Conservation (phyloP, 2,329 filamentous ascomycete genomes). For the Falciphora oryzae region DNA sequence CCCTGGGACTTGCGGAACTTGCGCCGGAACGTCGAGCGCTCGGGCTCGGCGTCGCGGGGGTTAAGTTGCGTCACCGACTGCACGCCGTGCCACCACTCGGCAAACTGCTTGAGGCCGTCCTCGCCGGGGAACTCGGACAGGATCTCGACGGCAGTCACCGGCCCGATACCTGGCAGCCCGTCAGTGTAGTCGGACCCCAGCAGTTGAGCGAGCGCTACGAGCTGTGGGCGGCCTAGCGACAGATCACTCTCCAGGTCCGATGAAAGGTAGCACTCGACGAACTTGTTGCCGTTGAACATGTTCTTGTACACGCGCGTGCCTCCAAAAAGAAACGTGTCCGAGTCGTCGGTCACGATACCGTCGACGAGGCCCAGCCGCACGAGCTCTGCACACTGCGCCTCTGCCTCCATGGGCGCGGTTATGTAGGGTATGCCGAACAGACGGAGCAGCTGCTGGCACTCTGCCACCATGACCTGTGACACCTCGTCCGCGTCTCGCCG, state of each 20-base stretch:
- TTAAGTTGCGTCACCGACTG: slow-evolving; percentile 46
- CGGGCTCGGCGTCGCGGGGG: slow-evolving; percentile 54
- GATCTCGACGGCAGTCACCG: slow-evolving; percentile 91
- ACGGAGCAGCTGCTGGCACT: slow-evolving; percentile 84
- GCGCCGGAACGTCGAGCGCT: slow-evolving; percentile 60
- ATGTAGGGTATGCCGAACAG: slow-evolving; percentile 95
- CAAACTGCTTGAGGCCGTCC: slow-evolving; percentile 65
- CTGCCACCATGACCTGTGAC: slow-evolving; percentile 89
- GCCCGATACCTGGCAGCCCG: slow-evolving; percentile 82
- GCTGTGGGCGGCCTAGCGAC: slow-evolving; percentile 74
- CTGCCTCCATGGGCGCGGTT: slow-evolving; percentile 97
- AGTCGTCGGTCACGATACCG: slow-evolving; percentile 96
- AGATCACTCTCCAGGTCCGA: slow-evolving; percentile 84
- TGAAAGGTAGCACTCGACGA: slow-evolving; percentile 89
- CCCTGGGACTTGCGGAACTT: slow-evolving; percentile 79
- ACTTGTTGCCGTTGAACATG: slow-evolving; percentile 99
- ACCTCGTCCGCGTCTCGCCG: slow-evolving; percentile 94
- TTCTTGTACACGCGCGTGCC: slow-evolving; percentile 98
- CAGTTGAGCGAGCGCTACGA: slow-evolving; percentile 86
- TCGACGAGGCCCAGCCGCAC: slow-evolving; percentile 84
- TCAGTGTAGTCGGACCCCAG: slow-evolving; percentile 94
- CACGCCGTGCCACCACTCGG: slow-evolving; percentile 79
- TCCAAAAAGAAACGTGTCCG: slow-evolving; percentile 93
- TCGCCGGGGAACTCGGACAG: slow-evolving; percentile 74
- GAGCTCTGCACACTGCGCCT: slow-evolving; percentile 93